Evolutionary conservation across 176 grass and related monocot species (phyloP), one percentile per base, ranked within the genome.

Genomic region (Bonia amplexicaulis): DNA sequence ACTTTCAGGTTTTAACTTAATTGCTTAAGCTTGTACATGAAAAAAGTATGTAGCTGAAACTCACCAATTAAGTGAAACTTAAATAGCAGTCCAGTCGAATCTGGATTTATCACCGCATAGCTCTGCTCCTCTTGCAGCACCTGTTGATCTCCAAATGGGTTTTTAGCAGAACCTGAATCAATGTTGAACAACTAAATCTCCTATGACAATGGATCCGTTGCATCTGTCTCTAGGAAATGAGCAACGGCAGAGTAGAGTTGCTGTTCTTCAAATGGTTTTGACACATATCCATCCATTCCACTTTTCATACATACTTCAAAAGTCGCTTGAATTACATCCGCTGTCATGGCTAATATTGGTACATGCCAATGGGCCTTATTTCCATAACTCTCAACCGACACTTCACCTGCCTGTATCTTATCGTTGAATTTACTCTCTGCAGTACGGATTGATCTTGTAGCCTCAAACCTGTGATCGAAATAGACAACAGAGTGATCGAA

Each of bases 291-390:
- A 87, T 95, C 90, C 93, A 95, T 95, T 58, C 90, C 93, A 40
- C 93, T 89, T 61, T 87, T 57, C 26, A 89, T 58, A 41, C 90
- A 93, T 85, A 81, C 77, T 87, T 93, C 93, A 80, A 87, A 87
- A 53, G 88, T 96, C 22, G 93, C 93, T 80, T 96, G 93, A 83
- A 96, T 93, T 67, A 96, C 91, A 85, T 93, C 93, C 13, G 91
- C 93, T 69, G 93, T 96, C 90, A 96, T 93, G 66, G 93, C 93
- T 77, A 96, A 69, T 83, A 96, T 89, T 52, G 93, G 93, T 29
- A 93, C 71, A 68, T 87, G 93, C 93, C 93, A 87, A 61, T 85
- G 63, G 62, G 76, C 25, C 57, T 86, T 77, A 77, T 85, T 65
- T 26, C 83, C 75, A 64, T 90, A 75, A 12, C 55, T 76, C 29